A percentile compares a stretch with the other conserved stretches of the same genome.
Conservation (phyloP, 805 yeast species). For the Lipomyces kockii region DNA sequence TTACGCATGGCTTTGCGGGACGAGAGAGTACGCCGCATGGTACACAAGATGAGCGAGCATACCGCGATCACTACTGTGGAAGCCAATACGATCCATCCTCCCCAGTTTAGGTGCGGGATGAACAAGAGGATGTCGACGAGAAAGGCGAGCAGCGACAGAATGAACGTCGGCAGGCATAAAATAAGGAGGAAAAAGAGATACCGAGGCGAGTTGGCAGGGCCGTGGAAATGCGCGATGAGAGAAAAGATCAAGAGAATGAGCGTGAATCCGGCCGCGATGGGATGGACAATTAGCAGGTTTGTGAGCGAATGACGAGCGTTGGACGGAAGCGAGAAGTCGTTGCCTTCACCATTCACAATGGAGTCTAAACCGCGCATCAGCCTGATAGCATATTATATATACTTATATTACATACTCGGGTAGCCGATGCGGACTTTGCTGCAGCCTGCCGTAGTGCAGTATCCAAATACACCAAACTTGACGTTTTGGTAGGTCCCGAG, state of each 20-base stretch:
- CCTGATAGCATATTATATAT: constrained; percentile 1
- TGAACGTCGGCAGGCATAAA: constrained; percentile 68
- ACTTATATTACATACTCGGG: constrained; percentile 27
- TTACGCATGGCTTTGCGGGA: constrained; percentile 41
- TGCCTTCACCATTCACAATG: constrained; percentile 43
- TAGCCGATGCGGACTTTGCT: constrained; percentile 54
- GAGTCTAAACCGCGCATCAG: constrained; percentile 24
- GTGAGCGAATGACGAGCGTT: constrained; percentile 64
- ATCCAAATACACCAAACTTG: constrained; percentile 73
- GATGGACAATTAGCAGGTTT: constrained; percentile 67
- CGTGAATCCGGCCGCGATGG: constrained; percentile 63
- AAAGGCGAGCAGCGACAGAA: constrained; percentile 72
- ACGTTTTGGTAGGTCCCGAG: constrained; percentile 57
- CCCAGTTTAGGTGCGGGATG: constrained; percentile 73
- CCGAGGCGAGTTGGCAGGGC: constrained; percentile 47
- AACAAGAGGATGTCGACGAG: constrained; percentile 82
- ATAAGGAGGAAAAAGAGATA: constrained; percentile 59
- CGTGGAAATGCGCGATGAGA: constrained; percentile 49
- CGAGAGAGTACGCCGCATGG: constrained; percentile 69
- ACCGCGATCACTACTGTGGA: constrained; percentile 69
- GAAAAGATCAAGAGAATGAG: constrained; percentile 52
- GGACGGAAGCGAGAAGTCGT: constrained; percentile 59
- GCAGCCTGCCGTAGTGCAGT: constrained; percentile 54
- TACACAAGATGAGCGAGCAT: constrained; percentile 68
- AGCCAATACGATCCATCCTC: constrained; percentile 82